A percentile compares a stretch with the other conserved stretches of the same genome.
phyloP scores from a whole-genome alignment of 208 protist genomes.

The Trypanosoma scelopori region DNA sequence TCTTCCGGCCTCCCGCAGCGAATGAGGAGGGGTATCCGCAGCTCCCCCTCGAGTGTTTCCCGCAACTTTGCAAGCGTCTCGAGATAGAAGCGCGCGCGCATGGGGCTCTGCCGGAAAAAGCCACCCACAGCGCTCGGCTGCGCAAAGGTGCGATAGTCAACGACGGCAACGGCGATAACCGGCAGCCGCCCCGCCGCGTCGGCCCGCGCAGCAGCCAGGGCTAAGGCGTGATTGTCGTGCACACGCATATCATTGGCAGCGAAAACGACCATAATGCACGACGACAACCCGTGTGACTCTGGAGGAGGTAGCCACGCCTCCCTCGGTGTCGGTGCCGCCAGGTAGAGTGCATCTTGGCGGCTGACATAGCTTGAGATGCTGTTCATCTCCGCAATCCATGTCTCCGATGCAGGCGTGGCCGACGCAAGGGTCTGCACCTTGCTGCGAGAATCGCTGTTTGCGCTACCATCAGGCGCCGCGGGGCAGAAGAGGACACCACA shows the following conservation, averaged over 20 bases:
- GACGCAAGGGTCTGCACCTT: not conserved
- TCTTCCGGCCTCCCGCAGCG: conserved; percentile 82
- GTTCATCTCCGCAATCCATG: conserved; percentile 7
- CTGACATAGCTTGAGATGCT: conserved; percentile 30
- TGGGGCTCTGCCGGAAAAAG: conserved; percentile 82
- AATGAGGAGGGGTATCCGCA: conserved; percentile 74
- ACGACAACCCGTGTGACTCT: not conserved
- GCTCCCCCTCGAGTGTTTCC: conserved; percentile 42
- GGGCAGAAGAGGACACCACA: conserved; percentile 14
- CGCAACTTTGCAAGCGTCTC: conserved; percentile 72
- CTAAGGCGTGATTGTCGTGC: conserved; percentile 85
- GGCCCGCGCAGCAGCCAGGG: conserved; percentile 65
- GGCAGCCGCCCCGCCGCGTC: conserved; percentile 36
- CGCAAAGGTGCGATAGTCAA: conserved; percentile 87
- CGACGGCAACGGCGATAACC: conserved; percentile 68
- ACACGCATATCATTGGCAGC: conserved; percentile 80
- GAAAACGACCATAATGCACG: conserved; percentile 79
- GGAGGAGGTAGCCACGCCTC: conserved; percentile 33
- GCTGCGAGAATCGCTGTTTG: not conserved
- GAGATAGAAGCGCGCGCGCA: conserved; percentile 76
- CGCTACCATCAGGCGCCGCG: not conserved
- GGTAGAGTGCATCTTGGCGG: conserved; percentile 64
- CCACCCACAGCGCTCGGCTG: conserved; percentile 79
- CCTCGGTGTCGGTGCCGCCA: conserved; percentile 41
- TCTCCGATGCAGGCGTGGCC: not conserved